phyloP scores from a whole-genome alignment of 2,329 filamentous ascomycete species.

The Zopfia rhizophila region DNA sequence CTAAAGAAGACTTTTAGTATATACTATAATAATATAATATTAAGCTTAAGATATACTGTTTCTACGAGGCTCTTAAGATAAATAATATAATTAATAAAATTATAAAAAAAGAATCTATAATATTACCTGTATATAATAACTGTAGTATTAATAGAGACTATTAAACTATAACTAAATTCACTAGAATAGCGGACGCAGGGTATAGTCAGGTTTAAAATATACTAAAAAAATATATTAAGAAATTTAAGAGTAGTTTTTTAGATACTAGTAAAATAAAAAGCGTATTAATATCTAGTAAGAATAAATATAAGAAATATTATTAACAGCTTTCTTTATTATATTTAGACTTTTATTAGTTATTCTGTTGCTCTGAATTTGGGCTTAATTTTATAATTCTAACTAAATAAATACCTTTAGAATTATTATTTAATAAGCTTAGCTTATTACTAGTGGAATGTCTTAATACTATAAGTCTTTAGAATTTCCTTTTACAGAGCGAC shows the following conservation, averaged over 20 bases:
- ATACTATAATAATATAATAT: not conserved
- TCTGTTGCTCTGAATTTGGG: too few relatives aligned
- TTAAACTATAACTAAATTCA: constrained; percentile 1
- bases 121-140: not conserved
- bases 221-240: not conserved
- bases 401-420: too few relatives aligned
- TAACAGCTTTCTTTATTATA: too few relatives aligned
- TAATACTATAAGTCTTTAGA: too few relatives aligned
- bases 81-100: not conserved
- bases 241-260: not conserved
- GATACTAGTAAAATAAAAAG: too few relatives aligned
- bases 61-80: not conserved
- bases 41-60: not conserved
- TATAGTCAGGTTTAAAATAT: constrained; percentile 1
- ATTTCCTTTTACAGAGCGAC: too few relatives aligned
- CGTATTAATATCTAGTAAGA: too few relatives aligned
- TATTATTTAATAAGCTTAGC: too few relatives aligned
- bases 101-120: constrained; percentile 1
- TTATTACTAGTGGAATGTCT: too few relatives aligned
- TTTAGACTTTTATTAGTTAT: too few relatives aligned
- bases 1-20: constrained; percentile 1
- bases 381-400: too few relatives aligned
- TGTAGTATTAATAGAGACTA: constrained; percentile 1
- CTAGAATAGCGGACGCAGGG: not conserved
- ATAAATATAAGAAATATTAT: too few relatives aligned